Evolutionary conservation across 139 green algal genomes (phyloP), one percentile per base, ranked within the genome.

Genomic region (Coelastrella sp.): DNA sequence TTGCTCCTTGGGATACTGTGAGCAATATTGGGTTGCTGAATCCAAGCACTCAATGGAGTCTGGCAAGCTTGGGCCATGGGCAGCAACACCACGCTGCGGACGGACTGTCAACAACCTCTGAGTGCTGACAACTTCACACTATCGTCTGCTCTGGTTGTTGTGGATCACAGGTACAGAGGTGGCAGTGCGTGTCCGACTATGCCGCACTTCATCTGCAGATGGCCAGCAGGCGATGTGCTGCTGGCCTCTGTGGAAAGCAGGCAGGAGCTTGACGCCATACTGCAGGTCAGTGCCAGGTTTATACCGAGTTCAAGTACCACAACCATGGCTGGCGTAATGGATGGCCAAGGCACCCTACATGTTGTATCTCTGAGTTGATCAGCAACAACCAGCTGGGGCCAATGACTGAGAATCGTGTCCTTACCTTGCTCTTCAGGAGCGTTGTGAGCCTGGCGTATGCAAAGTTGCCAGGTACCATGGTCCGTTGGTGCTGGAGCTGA

Each of bases 131-230:
- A n/a, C n/a, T n/a, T n/a, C n/a, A n/a, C n/a, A n/a, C n/a, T n/a
- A n/a, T n/a, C n/a, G n/a, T n/a, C n/a, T n/a, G n/a, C n/a, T n/a
- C n/a, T n/a, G n/a, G n/a, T n/a, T n/a, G n/a, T n/a, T 57, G 48
- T 57, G 13, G 48, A 23, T 57, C 13, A 57, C 48, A 57, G 13
- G 1, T 15, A 57, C 19, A 66, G 13, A 30, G 19, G 13, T 23
- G 2, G 27, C 62, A 69, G 62, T 8, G 17, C 8, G n/a, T 19
- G 30, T 9, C 9, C 30, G 11, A 30, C 66, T n/a, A 86, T 86
- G 80, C 80, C 80, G 21, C 80, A 86, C 67, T 86, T 86, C 80
- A 86, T 86, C 45, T 86, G 80, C 67, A 43, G 80, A 30, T 86
- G 80, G 80, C 80, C 80, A 2, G 51, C 67, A 15, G 80, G 80